Percentiles rank a stretch among this genome's conserved stretches.
Evolutionary conservation across 768 basidiomycete genomes (phyloP).

Genomic region (Macrocybe gigantea): DNA sequence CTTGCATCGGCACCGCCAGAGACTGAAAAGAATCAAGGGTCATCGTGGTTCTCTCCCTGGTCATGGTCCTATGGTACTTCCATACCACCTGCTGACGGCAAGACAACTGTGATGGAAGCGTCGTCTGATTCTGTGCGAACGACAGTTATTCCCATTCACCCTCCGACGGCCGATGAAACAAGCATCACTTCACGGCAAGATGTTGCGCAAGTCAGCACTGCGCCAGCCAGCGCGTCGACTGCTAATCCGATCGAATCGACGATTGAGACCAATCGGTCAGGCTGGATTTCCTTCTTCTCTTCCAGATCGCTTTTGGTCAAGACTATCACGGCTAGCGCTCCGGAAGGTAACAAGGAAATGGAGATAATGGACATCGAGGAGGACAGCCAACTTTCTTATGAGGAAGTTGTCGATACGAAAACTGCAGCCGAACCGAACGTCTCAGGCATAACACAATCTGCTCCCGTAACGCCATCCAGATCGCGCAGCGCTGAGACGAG

Average conservation of each 20-base stretch:
- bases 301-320: conserved; percentile 43
- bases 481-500: not conserved
- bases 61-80: too few species aligned
- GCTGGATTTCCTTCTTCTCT: conserved; percentile 50
- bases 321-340: conserved; percentile 31
- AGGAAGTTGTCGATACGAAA: not conserved
- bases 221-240: conserved; percentile 12
- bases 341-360: conserved; percentile 38
- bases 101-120: not conserved
- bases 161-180: not conserved
- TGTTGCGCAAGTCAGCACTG: not conserved
- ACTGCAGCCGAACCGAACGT: not conserved
- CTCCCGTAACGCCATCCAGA: not conserved
- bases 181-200: not conserved
- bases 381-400: conserved; percentile 21
- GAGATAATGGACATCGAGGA: conserved; percentile 81
- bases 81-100: not conserved
- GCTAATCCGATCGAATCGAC: conserved; percentile 50
- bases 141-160: too few species aligned
- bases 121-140: too few species aligned
- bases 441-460: not conserved
- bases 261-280: conserved; percentile 41
- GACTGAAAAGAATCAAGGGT: not conserved
- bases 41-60: not conserved
- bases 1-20: too few species aligned